Percentiles rank a stretch among this genome's conserved stretches.
Evolutionary conservation across 2,329 filamentous ascomycete genomes (phyloP).

Genomic region (Alternaria sp.): DNA sequence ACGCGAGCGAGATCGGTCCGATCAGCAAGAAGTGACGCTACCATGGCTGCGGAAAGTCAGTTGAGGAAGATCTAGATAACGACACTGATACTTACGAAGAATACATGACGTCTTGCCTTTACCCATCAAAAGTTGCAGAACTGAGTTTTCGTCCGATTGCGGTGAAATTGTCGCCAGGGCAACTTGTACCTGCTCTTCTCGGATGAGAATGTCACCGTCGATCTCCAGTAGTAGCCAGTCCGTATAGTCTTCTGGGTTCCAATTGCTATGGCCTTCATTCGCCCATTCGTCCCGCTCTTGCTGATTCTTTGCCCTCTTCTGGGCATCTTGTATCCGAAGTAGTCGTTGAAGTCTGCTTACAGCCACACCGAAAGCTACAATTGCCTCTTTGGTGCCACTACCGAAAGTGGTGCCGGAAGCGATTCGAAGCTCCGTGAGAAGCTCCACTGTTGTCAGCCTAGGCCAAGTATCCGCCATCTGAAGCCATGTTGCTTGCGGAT

Average conservation of each 20-base stretch:
- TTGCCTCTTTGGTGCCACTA: conserved; percentile 43
- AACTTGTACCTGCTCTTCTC: conserved; percentile 67
- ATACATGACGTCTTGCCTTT: conserved; percentile 72
- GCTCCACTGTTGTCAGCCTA: conserved; percentile 48
- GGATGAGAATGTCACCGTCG: conserved; percentile 68
- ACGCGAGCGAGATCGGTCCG: conserved; percentile 57
- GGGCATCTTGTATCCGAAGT: conserved; percentile 51
- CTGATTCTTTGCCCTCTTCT: conserved; percentile 24
- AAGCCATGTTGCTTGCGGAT: conserved; percentile 53
- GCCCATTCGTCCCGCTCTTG: conserved; percentile 51
- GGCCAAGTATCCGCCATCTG: conserved; percentile 55
- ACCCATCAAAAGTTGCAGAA: conserved; percentile 73
- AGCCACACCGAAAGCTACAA: conserved; percentile 55
- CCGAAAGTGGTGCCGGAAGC: conserved; percentile 42
- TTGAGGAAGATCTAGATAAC: not conserved
- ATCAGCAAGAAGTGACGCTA: conserved; percentile 55
- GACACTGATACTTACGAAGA: conserved; percentile 25
- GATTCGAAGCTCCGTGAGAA: conserved; percentile 59
- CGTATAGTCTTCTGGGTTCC: conserved; percentile 60
- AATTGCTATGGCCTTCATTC: conserved; percentile 62
- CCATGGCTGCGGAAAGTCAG: conserved; percentile 55
- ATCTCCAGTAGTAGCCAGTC: conserved; percentile 74
- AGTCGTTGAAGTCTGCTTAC: conserved; percentile 57
- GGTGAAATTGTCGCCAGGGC: conserved; percentile 66
- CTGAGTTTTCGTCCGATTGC: conserved; percentile 60